Conservation (phyloP, 1,139 yeast genomes). For the Yamadazyma oceani region DNA sequence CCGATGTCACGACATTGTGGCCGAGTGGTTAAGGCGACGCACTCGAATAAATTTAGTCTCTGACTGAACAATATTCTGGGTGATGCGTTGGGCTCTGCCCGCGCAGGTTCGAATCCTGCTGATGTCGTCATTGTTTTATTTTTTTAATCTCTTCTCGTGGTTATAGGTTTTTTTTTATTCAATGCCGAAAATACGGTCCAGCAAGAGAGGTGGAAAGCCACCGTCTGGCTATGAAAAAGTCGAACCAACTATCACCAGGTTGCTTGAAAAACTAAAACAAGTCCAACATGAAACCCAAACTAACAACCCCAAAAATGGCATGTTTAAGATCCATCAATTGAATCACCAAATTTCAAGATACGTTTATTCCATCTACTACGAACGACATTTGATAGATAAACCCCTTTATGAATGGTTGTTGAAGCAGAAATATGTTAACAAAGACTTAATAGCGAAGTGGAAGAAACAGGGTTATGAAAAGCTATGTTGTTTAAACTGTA, state of each 20-base stretch:
- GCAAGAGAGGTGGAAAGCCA: slow-evolving; percentile 47
- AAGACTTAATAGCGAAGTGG: slow-evolving; percentile 83
- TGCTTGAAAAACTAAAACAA: slow-evolving; percentile 58
- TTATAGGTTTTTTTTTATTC: not conserved
- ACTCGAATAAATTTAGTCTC: slow-evolving; percentile 50
- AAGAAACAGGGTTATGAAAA: slow-evolving; percentile 86
- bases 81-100: slow-evolving; percentile 75
- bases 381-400: slow-evolving; percentile 61
- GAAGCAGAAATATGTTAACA: slow-evolving; percentile 67
- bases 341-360: slow-evolving; percentile 78
- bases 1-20: slow-evolving; percentile 52
- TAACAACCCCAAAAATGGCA: slow-evolving; percentile 42
- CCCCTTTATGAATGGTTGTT: slow-evolving; percentile 79
- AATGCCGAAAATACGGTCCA: slow-evolving; percentile 46
- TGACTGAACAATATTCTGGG: slow-evolving; percentile 20
- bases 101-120: slow-evolving; percentile 93
- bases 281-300: slow-evolving; percentile 39
- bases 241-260: slow-evolving; percentile 68
- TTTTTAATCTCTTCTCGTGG: not conserved
- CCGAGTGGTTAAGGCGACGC: slow-evolving; percentile 84
- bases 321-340: slow-evolving; percentile 73
- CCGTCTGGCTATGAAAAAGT: slow-evolving; percentile 79
- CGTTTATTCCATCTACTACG: slow-evolving; percentile 71
- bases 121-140: slow-evolving; percentile 57
- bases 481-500: slow-evolving; percentile 81